Percentiles rank a stretch among this genome's conserved stretches.
These are phyloP conservation scores for Tetrahymena borealis DNA, from an alignment of 73 alveolate genomes.

Conservation along the genomic window DNA sequence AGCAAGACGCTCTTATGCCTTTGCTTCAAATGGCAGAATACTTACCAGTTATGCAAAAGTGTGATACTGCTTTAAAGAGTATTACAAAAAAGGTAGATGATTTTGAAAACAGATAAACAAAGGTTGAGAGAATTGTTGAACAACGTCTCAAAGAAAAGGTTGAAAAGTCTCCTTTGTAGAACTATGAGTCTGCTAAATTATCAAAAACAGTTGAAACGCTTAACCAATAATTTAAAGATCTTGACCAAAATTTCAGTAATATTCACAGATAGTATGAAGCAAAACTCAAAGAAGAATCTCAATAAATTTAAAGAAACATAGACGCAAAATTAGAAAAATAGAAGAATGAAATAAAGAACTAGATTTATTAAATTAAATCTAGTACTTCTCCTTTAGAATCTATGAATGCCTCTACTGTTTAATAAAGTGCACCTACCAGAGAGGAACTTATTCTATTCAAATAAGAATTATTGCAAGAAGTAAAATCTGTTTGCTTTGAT, in stretches of 20 bases:
- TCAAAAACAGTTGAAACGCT: slow-evolving; percentile 4
- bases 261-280: slow-evolving; percentile 32
- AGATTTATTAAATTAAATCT: not conserved
- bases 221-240: slow-evolving; percentile 5
- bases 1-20: slow-evolving; percentile 39
- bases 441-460: not conserved
- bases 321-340: slow-evolving; percentile 14
- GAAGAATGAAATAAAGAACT: not conserved
- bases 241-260: not conserved
- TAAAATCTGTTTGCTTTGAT: not conserved
- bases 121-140: slow-evolving; percentile 3
- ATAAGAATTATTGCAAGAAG: not conserved
- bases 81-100: slow-evolving; percentile 14
- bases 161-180: not conserved
- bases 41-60: slow-evolving; percentile 19
- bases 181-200: slow-evolving; percentile 6
- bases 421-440: not conserved
- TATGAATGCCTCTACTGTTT: not conserved
- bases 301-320: slow-evolving; percentile 7
- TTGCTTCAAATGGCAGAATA: slow-evolving; percentile 27
- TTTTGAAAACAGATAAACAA: slow-evolving; percentile 17
- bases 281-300: slow-evolving; percentile 32
- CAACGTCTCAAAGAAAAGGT: not conserved
- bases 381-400: not conserved
- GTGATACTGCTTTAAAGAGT: slow-evolving; percentile 10